Percentiles rank a stretch among this genome's conserved stretches.
Conservation (phyloP, 495 filamentous ascomycete genomes). For the Viridothelium virens region DNA sequence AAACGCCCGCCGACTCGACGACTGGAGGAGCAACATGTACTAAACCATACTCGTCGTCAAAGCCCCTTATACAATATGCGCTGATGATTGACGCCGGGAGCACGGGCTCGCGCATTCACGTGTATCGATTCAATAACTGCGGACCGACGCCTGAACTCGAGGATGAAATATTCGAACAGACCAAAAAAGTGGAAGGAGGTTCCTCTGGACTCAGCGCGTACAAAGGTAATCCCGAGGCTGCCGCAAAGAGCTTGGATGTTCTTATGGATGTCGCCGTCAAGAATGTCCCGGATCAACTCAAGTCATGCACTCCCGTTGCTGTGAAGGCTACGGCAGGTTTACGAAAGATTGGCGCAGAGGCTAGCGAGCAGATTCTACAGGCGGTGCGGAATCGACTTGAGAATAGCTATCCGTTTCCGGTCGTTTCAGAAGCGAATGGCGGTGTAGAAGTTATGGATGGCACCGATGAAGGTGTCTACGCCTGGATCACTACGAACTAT, state of each 20-base stretch:
- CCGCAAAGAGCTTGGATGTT: slow-evolving; percentile 79
- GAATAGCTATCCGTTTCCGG: slow-evolving; percentile 84
- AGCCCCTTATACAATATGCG: slow-evolving; percentile 92
- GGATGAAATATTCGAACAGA: slow-evolving; percentile 83
- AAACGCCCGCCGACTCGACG: background rate
- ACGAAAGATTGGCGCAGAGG: slow-evolving; percentile 72
- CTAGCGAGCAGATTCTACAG: slow-evolving; percentile 73
- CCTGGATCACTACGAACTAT: slow-evolving; percentile 99
- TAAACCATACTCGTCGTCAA: slow-evolving; percentile 70
- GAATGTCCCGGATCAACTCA: slow-evolving; percentile 76
- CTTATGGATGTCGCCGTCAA: slow-evolving; percentile 78
- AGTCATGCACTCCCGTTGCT: slow-evolving; percentile 79
- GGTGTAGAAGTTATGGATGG: slow-evolving; percentile 96
- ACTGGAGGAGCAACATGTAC: slow-evolving; percentile 48
- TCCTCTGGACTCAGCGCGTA: slow-evolving; percentile 76
- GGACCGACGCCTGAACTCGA: slow-evolving; percentile 92
- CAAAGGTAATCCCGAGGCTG: slow-evolving; percentile 71
- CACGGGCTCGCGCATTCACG: slow-evolving; percentile 94
- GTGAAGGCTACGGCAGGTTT: slow-evolving; percentile 96
- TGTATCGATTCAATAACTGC: slow-evolving; percentile 99
- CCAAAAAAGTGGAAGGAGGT: slow-evolving; percentile 64
- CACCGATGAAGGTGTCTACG: slow-evolving; percentile 93
- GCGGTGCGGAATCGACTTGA: slow-evolving; percentile 81
- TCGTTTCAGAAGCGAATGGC: slow-evolving; percentile 72
- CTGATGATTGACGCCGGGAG: slow-evolving; percentile 98